phyloP scores from a whole-genome alignment of 352 stramenopile species.

The Globisporangium abappressorium region DNA sequence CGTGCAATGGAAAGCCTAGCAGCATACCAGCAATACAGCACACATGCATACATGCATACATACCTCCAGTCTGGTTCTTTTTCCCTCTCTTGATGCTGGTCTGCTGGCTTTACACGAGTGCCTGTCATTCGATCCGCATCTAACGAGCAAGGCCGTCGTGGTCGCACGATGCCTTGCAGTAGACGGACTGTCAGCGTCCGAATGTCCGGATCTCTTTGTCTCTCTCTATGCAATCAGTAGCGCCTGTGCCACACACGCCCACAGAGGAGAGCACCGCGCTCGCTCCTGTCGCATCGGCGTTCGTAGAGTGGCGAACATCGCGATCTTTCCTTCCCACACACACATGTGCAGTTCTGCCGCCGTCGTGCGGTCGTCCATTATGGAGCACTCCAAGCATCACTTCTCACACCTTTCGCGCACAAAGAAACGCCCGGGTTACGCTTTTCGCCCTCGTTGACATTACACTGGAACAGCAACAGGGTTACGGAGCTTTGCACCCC shows the following conservation, averaged over 20 bases:
- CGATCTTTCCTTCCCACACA: background rate
- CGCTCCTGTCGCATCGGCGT: background rate
- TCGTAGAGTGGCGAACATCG: background rate
- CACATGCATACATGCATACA: background rate
- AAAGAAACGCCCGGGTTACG: conserved; percentile 7
- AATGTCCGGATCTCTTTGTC: background rate
- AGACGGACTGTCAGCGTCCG: background rate
- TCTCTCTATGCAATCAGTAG: background rate
- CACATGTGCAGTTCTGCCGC: background rate
- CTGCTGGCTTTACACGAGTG: background rate
- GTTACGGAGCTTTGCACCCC: background rate
- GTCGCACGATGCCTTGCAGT: background rate
- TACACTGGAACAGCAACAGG: background rate
- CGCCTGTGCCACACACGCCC: background rate
- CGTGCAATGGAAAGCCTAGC: conserved; percentile 62
- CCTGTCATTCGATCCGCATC: conserved; percentile 1
- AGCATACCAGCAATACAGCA: background rate
- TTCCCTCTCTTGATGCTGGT: background rate
- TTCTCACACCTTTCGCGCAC: background rate
- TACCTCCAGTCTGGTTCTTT: conserved; percentile 2
- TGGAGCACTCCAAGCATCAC: conserved; percentile 6
- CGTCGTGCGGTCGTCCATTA: conserved; percentile 4
- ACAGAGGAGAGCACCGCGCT: no score
- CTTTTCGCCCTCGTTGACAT: background rate
- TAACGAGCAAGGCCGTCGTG: background rate